Evolutionary conservation across 1,139 yeast species (phyloP).

Genomic region (Kazachstania sp.): DNA sequence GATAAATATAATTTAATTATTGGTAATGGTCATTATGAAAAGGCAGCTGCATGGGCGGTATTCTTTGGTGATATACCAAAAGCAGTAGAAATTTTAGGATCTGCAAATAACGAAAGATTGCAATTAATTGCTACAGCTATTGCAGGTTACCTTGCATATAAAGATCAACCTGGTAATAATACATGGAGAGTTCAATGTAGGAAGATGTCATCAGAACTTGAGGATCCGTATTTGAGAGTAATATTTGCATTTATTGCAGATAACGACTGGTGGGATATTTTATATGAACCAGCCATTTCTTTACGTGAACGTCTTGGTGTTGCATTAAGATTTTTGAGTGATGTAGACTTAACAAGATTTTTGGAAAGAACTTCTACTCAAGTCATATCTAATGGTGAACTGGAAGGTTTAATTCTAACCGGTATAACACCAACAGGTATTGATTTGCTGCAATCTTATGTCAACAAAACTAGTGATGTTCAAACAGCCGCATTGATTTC

Average conservation of each 20-base stretch:
- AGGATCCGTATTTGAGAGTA: constrained; percentile 82
- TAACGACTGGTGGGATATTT: constrained; percentile 93
- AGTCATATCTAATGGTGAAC: constrained; percentile 69
- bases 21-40: constrained; percentile 55
- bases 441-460: constrained; percentile 75
- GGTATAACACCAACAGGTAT: constrained; percentile 83
- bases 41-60: constrained; percentile 98
- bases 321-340: constrained; percentile 76
- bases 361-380: constrained; percentile 61
- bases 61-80: constrained; percentile 81
- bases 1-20: constrained; percentile 54
- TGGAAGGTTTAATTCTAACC: constrained; percentile 83
- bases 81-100: constrained; percentile 65
- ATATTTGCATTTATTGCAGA: constrained; percentile 92
- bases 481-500: constrained; percentile 85
- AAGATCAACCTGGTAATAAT: constrained; percentile 51
- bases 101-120: constrained; percentile 40
- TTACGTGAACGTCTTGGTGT: constrained; percentile 83
- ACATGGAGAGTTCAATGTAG: constrained; percentile 94
- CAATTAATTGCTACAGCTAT: constrained; percentile 87
- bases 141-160: constrained; percentile 82
- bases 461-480: constrained; percentile 82
- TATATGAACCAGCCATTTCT: constrained; percentile 84
- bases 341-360: constrained; percentile 61
- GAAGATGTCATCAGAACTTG: constrained; percentile 74